Conservation (phyloP, 2,329 filamentous ascomycete genomes). For the Aureobasidium zeae region DNA sequence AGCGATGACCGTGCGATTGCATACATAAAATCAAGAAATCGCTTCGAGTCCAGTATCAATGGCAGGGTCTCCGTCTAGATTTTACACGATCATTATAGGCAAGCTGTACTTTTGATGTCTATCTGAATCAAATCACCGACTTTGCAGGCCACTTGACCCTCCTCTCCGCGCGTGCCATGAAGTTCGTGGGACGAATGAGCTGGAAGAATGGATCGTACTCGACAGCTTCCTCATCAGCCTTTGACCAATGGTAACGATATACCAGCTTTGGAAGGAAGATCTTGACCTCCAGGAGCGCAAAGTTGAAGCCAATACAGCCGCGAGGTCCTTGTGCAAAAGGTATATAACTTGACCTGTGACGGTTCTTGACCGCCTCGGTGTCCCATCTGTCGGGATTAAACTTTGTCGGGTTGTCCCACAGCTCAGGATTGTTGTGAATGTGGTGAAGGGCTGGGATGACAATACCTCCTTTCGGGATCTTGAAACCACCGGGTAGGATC, state of each 20-base stretch:
- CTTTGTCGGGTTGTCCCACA: slow-evolving; percentile 49
- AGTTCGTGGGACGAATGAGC: slow-evolving; percentile 47
- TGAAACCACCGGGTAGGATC: slow-evolving; percentile 51
- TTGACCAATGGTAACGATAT: slow-evolving; percentile 48
- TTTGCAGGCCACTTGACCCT: slow-evolving; percentile 41
- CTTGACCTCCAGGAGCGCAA: slow-evolving; percentile 53
- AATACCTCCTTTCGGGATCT: slow-evolving; percentile 43
- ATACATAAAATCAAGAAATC: no score
- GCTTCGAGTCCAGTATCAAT: no score
- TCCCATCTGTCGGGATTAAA: slow-evolving; percentile 56
- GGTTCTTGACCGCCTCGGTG: slow-evolving; percentile 43
- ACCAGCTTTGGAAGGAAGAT: slow-evolving; percentile 50
- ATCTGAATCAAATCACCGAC: neutral
- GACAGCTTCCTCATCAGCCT: slow-evolving; percentile 43
- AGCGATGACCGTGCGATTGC: no score
- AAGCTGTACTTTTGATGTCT: neutral
- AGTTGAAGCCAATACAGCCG: slow-evolving; percentile 57
- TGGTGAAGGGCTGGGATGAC: slow-evolving; percentile 43
- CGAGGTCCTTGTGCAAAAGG: slow-evolving; percentile 51
- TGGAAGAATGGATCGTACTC: slow-evolving; percentile 54
- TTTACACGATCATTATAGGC: neutral
- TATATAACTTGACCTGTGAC: slow-evolving; percentile 45
- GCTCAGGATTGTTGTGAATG: slow-evolving; percentile 42
- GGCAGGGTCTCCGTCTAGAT: no score
- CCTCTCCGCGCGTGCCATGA: slow-evolving; percentile 44